These are phyloP conservation scores for Euphorbia celastroides DNA, from an alignment of 441 rosid species.

Conservation along the genomic window DNA sequence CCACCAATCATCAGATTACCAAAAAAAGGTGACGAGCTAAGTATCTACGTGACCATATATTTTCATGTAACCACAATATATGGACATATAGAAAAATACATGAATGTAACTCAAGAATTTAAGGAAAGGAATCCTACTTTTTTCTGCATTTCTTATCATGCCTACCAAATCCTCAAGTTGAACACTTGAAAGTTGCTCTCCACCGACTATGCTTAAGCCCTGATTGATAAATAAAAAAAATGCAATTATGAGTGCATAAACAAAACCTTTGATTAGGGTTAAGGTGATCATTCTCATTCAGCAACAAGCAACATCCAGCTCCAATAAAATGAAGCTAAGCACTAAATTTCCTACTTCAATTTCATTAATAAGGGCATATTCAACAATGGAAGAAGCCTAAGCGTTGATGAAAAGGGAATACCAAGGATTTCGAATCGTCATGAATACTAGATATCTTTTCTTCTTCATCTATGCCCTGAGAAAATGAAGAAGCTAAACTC, in stretches of 20 bases:
- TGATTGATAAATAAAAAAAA: slow-evolving; percentile 24
- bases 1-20: slow-evolving; percentile 2
- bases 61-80: background rate
- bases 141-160: slow-evolving; percentile 83
- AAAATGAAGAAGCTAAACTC: background rate
- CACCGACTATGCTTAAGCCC: slow-evolving; percentile 43
- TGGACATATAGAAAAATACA: background rate
- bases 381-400: background rate
- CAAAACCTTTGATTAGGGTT: background rate
- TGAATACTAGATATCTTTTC: slow-evolving; percentile 7
- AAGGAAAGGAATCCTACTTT: slow-evolving; percentile 40
- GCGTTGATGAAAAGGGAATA: slow-evolving; percentile 5
- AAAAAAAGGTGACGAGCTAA: no score
- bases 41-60: no score
- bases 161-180: slow-evolving; percentile 60
- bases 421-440: slow-evolving; percentile 11
- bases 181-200: slow-evolving; percentile 38
- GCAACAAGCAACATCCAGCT: background rate
- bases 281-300: background rate
- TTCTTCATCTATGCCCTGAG: slow-evolving; percentile 13
- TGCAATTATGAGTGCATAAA: background rate
- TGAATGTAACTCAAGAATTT: slow-evolving; percentile 17
- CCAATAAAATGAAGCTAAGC: background rate
- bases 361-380: background rate
- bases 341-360: background rate